These are phyloP conservation scores for Candida xiaguanensis DNA, from an alignment of 805 yeast species.

Conservation along the genomic window DNA sequence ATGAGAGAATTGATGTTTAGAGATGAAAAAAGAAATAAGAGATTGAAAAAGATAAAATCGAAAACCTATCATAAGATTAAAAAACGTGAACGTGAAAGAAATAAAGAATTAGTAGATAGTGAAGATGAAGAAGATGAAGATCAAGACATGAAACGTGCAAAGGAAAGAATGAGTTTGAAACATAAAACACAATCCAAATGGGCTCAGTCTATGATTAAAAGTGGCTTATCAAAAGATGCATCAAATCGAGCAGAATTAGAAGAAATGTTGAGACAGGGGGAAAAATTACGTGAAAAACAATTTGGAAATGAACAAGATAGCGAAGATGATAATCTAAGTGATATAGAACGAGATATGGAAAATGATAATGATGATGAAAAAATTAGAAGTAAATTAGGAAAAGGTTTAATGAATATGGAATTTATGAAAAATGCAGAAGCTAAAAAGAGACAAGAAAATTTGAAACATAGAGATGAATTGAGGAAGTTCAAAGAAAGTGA, in stretches of 20 bases:
- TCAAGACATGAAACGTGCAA: constrained; percentile 73
- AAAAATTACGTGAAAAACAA: constrained; percentile 67
- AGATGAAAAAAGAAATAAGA: constrained; percentile 85
- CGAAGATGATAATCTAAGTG: constrained; percentile 50
- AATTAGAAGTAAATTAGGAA: constrained; percentile 51
- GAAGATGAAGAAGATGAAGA: constrained; percentile 49
- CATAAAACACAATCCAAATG: constrained; percentile 86
- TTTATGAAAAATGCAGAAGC: constrained; percentile 91
- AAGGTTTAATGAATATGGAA: constrained; percentile 91
- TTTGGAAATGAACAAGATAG: constrained; percentile 59
- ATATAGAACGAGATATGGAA: constrained; percentile 38
- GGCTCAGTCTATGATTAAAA: constrained; percentile 86
- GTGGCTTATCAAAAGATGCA: constrained; percentile 86
- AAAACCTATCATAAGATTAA: constrained; percentile 82
- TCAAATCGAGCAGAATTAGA: constrained; percentile 85
- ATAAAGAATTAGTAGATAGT: constrained; percentile 59
- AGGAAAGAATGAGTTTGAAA: constrained; percentile 87
- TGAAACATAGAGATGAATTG: constrained; percentile 47
- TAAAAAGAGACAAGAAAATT: constrained; percentile 57
- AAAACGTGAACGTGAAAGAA: constrained; percentile 75
- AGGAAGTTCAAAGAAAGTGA: constrained; percentile 43
- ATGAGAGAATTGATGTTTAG: constrained; percentile 97
- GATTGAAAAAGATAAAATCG: constrained; percentile 92
- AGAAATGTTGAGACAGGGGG: constrained; percentile 90
- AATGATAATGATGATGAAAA: constrained; percentile 33